Evolutionary conservation across 768 basidiomycete genomes (phyloP).

Genomic region (Leccinum uliginosum): DNA sequence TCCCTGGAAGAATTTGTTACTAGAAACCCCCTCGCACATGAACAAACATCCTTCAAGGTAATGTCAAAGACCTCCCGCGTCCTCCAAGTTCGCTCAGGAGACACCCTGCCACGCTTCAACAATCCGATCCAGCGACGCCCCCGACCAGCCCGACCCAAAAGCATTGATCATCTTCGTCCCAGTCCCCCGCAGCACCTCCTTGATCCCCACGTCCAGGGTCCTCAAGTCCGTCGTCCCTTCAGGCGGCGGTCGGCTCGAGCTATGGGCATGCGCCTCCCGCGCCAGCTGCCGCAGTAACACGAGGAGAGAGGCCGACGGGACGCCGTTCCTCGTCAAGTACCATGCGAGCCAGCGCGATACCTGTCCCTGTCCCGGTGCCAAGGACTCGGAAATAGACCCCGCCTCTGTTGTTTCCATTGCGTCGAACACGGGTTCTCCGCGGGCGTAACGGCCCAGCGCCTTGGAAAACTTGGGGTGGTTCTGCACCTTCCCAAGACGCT

Average conservation of each 20-base stretch:
- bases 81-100: background rate
- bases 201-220: slow-evolving; percentile 57
- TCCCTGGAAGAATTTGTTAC: background rate
- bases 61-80: too few relatives aligned
- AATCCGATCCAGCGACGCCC: slow-evolving; percentile 62
- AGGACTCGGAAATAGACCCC: slow-evolving; percentile 9
- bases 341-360: slow-evolving; percentile 51
- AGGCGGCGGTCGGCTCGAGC: slow-evolving; percentile 44
- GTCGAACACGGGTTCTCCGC: slow-evolving; percentile 43
- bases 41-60: background rate
- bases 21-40: background rate
- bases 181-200: slow-evolving; percentile 81
- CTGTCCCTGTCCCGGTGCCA: slow-evolving; percentile 1
- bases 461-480: slow-evolving; percentile 14
- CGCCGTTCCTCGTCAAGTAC: slow-evolving; percentile 67
- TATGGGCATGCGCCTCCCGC: slow-evolving; percentile 56
- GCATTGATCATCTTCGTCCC: slow-evolving; percentile 76
- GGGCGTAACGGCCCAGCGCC: slow-evolving; percentile 51
- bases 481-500: slow-evolving; percentile 44
- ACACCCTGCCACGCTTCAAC: slow-evolving; percentile 49
- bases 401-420: slow-evolving; percentile 8
- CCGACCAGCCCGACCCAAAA: slow-evolving; percentile 71
- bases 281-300: slow-evolving; percentile 59
- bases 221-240: slow-evolving; percentile 42
- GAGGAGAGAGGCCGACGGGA: slow-evolving; percentile 68